These are phyloP conservation scores for Nemania bipapillata DNA, from an alignment of 2,329 filamentous ascomycete genomes.

Conservation along the genomic window DNA sequence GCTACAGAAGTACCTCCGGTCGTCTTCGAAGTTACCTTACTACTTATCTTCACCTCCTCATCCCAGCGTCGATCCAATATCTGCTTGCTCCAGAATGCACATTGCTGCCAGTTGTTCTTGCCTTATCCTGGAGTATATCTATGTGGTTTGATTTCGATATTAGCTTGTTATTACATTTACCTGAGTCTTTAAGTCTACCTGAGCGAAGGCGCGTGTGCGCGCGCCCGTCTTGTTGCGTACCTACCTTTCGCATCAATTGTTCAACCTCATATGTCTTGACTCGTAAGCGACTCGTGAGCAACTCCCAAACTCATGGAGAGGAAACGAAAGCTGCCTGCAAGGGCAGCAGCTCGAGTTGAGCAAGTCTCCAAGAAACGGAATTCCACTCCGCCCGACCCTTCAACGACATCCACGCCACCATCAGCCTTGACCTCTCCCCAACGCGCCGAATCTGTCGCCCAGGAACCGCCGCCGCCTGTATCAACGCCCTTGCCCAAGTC, in stretches of 20 bases:
- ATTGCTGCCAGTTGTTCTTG: background rate
- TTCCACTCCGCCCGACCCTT: constrained; percentile 65
- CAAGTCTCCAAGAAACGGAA: constrained; percentile 70
- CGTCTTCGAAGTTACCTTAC: background rate
- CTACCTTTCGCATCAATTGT: background rate
- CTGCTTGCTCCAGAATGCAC: background rate
- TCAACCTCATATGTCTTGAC: constrained; percentile 32
- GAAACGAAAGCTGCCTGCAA: constrained; percentile 72
- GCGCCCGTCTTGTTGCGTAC: background rate
- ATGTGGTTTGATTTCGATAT: background rate
- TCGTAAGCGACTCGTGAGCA: constrained; percentile 2
- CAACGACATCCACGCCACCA: constrained; percentile 58
- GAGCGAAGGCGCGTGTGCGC: background rate
- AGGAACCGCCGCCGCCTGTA: constrained; percentile 41
- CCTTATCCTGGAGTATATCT: background rate
- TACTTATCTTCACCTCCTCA: background rate
- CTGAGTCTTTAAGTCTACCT: background rate
- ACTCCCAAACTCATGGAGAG: constrained; percentile 65
- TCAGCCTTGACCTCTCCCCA: constrained; percentile 50
- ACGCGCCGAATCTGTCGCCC: constrained; percentile 52
- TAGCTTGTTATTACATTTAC: background rate
- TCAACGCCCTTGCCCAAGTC: constrained; percentile 66
- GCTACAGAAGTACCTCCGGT: too few species aligned
- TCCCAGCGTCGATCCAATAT: background rate
- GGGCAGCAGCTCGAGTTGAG: constrained; percentile 70